Evolutionary conservation across 2,329 filamentous ascomycete species (phyloP).

Genomic region (Alternaria sp.): DNA sequence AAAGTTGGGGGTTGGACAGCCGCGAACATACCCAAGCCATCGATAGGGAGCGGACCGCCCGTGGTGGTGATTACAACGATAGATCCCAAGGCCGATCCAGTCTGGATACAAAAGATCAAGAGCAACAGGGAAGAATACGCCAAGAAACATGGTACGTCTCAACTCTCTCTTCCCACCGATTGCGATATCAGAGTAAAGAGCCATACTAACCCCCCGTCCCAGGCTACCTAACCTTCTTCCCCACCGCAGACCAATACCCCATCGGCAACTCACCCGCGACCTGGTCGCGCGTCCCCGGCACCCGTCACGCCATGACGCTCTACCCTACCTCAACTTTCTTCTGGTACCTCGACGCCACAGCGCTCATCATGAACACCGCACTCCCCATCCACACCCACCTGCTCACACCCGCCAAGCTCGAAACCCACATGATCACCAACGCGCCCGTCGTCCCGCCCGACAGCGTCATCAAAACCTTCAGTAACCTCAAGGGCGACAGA

Average conservation of each 20-base stretch:
- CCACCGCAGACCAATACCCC: constrained; percentile 77
- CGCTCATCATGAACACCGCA: constrained; percentile 85
- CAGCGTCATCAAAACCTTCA: constrained; percentile 94
- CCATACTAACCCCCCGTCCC: constrained; percentile 14
- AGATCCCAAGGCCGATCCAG: constrained; percentile 69
- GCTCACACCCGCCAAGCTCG: constrained; percentile 70
- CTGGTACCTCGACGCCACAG: constrained; percentile 85
- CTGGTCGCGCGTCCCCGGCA: constrained; percentile 81
- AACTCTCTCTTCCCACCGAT: background rate
- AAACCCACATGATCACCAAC: constrained; percentile 82
- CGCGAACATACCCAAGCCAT: constrained; percentile 34
- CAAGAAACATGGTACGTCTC: constrained; percentile 72
- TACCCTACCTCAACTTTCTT: constrained; percentile 79
- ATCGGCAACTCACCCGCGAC: constrained; percentile 62
- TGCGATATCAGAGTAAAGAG: background rate
- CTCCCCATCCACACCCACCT: constrained; percentile 74
- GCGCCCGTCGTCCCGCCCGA: constrained; percentile 89
- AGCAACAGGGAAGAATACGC: constrained; percentile 88
- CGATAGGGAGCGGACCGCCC: constrained; percentile 56
- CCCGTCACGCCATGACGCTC: constrained; percentile 85
- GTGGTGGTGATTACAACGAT: constrained; percentile 86
- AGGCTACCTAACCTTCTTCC: constrained; percentile 90
- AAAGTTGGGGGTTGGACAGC: constrained; percentile 16
- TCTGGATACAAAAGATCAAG: constrained; percentile 75
- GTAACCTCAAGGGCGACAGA: constrained; percentile 75